Percentiles rank a stretch among this genome's conserved stretches.
These are phyloP conservation scores for Eimeria falciformis DNA, from an alignment of 169 alveolate genomes.

Conservation along the genomic window DNA sequence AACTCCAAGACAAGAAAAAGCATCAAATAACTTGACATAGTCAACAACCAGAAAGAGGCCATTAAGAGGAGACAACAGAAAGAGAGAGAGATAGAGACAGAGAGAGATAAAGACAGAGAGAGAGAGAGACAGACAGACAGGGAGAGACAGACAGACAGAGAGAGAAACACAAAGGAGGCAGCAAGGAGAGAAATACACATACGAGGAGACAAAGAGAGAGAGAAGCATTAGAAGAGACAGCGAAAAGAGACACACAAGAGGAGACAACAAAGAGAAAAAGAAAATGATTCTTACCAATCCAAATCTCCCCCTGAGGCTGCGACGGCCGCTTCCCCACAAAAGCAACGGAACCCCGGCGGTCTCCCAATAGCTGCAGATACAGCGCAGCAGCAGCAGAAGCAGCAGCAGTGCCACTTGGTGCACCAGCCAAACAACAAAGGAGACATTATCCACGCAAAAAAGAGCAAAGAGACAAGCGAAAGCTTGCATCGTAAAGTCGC, in stretches of 20 bases:
- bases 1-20: too few relatives aligned
- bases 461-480: not conserved
- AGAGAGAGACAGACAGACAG: too few relatives aligned
- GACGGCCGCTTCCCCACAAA: constrained; percentile 64
- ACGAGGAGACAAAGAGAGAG: too few relatives aligned
- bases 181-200: not conserved
- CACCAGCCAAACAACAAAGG: not conserved
- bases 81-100: too few relatives aligned
- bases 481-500: not conserved
- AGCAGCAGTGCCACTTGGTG: not conserved
- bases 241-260: too few relatives aligned
- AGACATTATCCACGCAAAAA: not conserved
- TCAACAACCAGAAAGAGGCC: too few relatives aligned
- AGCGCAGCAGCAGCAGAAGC: not conserved
- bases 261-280: too few relatives aligned
- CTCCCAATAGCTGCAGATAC: constrained; percentile 42
- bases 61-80: too few relatives aligned
- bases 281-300: constrained; percentile 65
- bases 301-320: constrained; percentile 13
- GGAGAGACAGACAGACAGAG: too few relatives aligned
- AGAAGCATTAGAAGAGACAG: too few relatives aligned
- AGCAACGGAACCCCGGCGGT: constrained; percentile 52
- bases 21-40: too few relatives aligned
- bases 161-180: not conserved
- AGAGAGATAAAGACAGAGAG: too few relatives aligned